These are phyloP conservation scores for Fraxinus greggii DNA, from an alignment of 305 asterid genomes.

Conservation along the genomic window DNA sequence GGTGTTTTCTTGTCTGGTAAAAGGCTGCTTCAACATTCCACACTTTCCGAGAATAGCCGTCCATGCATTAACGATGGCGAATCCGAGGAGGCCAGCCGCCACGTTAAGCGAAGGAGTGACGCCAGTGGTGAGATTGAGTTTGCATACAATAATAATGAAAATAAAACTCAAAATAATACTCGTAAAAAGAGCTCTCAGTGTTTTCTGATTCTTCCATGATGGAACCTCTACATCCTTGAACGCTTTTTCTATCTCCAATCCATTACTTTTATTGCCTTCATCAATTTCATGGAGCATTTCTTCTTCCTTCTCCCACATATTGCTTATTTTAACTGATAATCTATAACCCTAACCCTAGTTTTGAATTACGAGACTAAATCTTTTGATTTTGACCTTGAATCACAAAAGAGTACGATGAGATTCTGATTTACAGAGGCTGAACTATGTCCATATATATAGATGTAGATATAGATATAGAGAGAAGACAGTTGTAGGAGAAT, in stretches of 20 bases:
- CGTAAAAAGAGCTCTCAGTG: conserved; percentile 32
- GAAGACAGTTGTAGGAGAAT: neutral
- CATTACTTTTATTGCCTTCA: neutral
- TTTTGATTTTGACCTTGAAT: neutral
- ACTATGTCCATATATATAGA: neutral
- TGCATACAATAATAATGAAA: conserved; percentile 47
- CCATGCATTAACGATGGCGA: conserved; percentile 42
- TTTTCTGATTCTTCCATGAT: conserved; percentile 42
- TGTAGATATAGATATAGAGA: neutral
- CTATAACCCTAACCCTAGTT: neutral
- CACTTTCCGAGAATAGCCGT: conserved; percentile 28
- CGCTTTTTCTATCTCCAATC: conserved; percentile 29
- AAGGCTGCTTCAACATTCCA: conserved; percentile 42
- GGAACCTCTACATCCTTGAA: conserved; percentile 36
- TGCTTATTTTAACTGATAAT: neutral
- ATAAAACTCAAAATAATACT: conserved; percentile 38
- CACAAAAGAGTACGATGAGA: neutral
- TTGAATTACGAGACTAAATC: neutral
- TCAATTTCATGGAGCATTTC: conserved; percentile 1
- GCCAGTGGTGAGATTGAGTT: conserved; percentile 47
- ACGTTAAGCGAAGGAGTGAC: conserved; percentile 51
- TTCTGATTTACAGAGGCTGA: neutral
- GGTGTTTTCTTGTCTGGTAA: conserved; percentile 49
- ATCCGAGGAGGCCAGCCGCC: conserved; percentile 54
- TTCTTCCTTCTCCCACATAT: neutral